phyloP scores from a whole-genome alignment of 768 basidiomycete genomes.

The Coprinopsis sp. region DNA sequence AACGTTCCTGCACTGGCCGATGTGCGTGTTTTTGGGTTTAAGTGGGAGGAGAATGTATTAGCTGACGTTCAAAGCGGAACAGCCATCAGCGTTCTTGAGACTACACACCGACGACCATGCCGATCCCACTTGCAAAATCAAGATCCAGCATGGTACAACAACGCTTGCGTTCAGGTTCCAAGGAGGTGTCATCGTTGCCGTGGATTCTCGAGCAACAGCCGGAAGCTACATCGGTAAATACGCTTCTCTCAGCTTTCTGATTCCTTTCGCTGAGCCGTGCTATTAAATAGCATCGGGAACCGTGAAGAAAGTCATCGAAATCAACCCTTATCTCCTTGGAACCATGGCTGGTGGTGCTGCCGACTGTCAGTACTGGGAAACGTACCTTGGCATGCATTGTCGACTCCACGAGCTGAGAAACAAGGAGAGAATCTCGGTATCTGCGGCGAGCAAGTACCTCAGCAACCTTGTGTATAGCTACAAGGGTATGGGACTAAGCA shows the following conservation, averaged over 20 bases:
- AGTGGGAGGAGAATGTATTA: neutral
- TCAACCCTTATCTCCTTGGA: constrained; percentile 97
- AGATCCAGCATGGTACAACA: constrained; percentile 98
- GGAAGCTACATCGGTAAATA: constrained; percentile 91
- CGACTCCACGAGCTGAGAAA: constrained; percentile 95
- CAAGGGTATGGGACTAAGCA: constrained; percentile 98
- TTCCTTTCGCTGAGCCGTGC: neutral
- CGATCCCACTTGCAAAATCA: constrained; percentile 91
- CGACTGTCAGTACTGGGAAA: constrained; percentile 98
- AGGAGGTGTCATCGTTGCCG: constrained; percentile 98
- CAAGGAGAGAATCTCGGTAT: constrained; percentile 94
- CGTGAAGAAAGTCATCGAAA: constrained; percentile 99
- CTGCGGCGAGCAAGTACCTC: constrained; percentile 97
- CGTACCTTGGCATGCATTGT: constrained; percentile 97
- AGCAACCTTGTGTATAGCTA: constrained; percentile 97
- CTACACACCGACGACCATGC: constrained; percentile 95
- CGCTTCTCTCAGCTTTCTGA: neutral
- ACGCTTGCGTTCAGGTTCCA: constrained; percentile 95
- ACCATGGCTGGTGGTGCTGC: constrained; percentile 99
- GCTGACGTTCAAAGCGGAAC: constrained; percentile 10
- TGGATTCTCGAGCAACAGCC: constrained; percentile 97
- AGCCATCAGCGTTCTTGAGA: constrained; percentile 90
- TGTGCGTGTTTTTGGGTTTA: constrained; percentile 41
- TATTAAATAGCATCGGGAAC: constrained; percentile 84
- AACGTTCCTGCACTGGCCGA: constrained; percentile 69